Evolutionary conservation across 2,329 filamentous ascomycete species (phyloP), one percentile per base, ranked within the genome.

Genomic region (Cryphonectria radicalis): DNA sequence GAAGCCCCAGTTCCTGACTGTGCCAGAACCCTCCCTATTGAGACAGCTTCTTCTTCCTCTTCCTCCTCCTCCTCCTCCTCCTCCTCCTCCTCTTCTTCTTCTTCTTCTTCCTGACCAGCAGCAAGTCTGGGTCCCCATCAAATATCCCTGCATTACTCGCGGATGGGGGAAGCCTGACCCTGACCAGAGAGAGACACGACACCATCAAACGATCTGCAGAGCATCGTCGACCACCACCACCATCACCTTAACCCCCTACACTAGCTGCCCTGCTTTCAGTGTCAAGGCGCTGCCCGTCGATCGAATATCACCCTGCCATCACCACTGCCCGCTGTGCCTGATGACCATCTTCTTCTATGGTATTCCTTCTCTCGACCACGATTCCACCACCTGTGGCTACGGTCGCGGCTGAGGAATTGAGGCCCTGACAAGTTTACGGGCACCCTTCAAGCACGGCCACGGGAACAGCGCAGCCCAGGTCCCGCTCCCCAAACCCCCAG

Each of bases 331-430:
- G 63, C 62, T 28, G 69, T 59, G 67, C 69, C 71, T 73, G 46
- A 73, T 69, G 69, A 66, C 66, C 71, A 55, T 68, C 69, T 68
- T 66, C 71, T 68, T 60, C 55, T 64, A 73, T 73, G 71, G 71
- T 73, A 57, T 63, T 63, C 66, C 69, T 71, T 66, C 42, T 57
- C 64, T 63, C 66, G 35, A 68, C 42, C 67, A 69, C 67, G 69
- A 66, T 66, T 69, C 71, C 67, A 69, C 67, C 65, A 68, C 63
- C 67, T 67, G 71, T 67, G 71, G 71, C 71, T 73, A 66, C 70
- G 66, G 64, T 69, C 37, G 69, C 67, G 64, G 46, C 60, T 62
- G 32, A 68, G 37, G 66, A 40, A 40, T 42, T 64, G 22, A 64
- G 42, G 57, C n/a, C 67, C 42, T 55, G 43, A 43, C n/a, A 63